Conservation (phyloP, 2,329 filamentous ascomycete species). For the Talaromyces sp. region DNA sequence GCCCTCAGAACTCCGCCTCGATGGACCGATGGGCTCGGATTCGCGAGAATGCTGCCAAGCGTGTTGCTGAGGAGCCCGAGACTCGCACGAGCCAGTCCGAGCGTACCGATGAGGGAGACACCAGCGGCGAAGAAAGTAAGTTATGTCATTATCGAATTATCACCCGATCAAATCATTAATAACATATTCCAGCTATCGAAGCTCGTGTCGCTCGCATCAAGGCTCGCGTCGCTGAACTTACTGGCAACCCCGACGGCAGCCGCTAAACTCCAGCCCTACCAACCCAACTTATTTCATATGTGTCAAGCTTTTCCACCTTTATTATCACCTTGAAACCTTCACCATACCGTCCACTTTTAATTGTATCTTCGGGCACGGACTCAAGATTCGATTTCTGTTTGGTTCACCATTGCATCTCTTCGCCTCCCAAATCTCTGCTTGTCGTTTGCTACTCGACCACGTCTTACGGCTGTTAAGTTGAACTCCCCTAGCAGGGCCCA, state of each 20-base stretch:
- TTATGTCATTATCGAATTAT: slow-evolving; percentile 37
- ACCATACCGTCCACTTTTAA: not conserved
- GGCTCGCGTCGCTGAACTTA: slow-evolving; percentile 91
- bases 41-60: slow-evolving; percentile 86
- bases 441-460: slow-evolving; percentile 19
- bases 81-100: slow-evolving; percentile 60
- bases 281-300: slow-evolving; percentile 4
- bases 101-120: slow-evolving; percentile 77
- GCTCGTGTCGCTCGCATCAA: slow-evolving; percentile 97
- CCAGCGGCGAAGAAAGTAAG: slow-evolving; percentile 94
- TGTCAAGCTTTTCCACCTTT: slow-evolving; percentile 5
- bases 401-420: slow-evolving; percentile 11
- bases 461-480: not conserved
- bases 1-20: not conserved
- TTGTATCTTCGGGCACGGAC: not conserved
- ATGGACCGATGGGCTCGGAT: slow-evolving; percentile 95
- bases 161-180: not conserved
- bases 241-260: slow-evolving; percentile 72
- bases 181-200: slow-evolving; percentile 73
- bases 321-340: slow-evolving; percentile 6
- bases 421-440: slow-evolving; percentile 13
- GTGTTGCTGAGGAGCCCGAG: slow-evolving; percentile 71
- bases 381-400: not conserved
- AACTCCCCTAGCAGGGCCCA: too few relatives aligned
- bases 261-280: slow-evolving; percentile 17